Evolutionary conservation across 306 rosid genomes (phyloP), one percentile per base, ranked within the genome.

Genomic region (Quercus variabilis): DNA sequence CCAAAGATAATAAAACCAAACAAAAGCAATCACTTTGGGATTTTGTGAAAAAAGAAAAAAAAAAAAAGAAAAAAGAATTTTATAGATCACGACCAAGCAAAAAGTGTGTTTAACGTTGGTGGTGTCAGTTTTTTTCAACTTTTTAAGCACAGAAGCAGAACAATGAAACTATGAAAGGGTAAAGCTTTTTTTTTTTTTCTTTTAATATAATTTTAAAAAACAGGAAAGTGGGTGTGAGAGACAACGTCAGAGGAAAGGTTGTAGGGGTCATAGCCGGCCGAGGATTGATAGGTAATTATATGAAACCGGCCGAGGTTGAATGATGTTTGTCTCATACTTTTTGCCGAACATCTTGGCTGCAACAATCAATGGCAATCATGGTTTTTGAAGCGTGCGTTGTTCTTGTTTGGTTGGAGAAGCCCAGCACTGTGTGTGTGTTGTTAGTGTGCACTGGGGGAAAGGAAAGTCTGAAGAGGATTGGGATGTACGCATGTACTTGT

Each of bases 41-140:
- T 74, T 49, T 68, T 11, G 52, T 68, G 71, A 86, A 82, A 73
- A 81, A 86, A 80, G 74, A 41, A 79, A 86, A 80, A 76, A 41
- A 79, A 63, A 82, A 73, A 21, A 81, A 85, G 78, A 76, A 41
- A 78, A 63, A 82, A 73, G 79, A 86, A 81, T 38, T 20, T 81
- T 80, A 71, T 86, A 74, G 91, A 89, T 84, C 86, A 72, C 85
- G 87, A 89, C 83, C 71, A 69, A 43, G 73, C 76, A 78, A 85
- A 83, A 68, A 19, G 52, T 38, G 52, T 9, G 72, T n/a, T 67
- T 4, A 35, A 35, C 72, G 72, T 8, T 68, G 54, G 72, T 35
- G 52, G 25, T 19, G 52, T 7, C 0, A 19, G 71, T 7, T 21
- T 5, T 18, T 30, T 65, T 31, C 18, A 8, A n/a, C 35, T 33